Base-by-base conservation (phyloP, 73 alveolate genomes). In the Diophrys sp. region DNA sequence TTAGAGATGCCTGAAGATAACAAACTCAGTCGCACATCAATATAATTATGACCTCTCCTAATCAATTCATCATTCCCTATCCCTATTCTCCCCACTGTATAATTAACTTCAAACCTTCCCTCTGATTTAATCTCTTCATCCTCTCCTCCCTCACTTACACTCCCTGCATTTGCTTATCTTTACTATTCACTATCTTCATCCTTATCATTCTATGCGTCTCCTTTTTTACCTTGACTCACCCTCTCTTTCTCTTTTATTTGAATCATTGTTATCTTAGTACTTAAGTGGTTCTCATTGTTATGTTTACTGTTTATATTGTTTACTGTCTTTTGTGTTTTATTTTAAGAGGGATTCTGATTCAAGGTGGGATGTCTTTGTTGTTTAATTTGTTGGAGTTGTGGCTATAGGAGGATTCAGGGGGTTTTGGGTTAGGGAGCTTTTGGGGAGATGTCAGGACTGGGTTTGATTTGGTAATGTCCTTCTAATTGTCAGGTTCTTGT, bases 71-170 rank as follows among this genome's bases (percentile, higher is more conserved):
- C 90, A 74, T 74, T 75, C 25, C 90, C 90, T 62, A 74, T 84
- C 34, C 74, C 90, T 0, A 82, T 82, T 67, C 90, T 56, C 25
- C 90, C 90, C 67, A 82, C 90, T 24, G 90, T 82, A 33, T 75
- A 82, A 67, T 82, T 82, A 29, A 82, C 90, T 18, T 57, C 84
- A 67, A 82, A 82, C 80, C 74, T 82, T 78, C 69, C 75, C 69
- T 74, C 80, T 74, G 32, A 0, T 75, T 73, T 75, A 74, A 54
- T 5, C 31, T 75, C 74, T 75, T 73, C 67, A 56, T 77, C 69
- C 56, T 82, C 11, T 67, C 74, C 73, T 74, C 33, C 73, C 89
- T 11, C 77, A 29, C 53, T 80, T 78, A 24, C 55, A 66, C 34
- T 56, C n/a, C n/a, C n/a, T n/a, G 27, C 29, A 56, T 71, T 0